Evolutionary conservation across 305 asterid genomes (phyloP), one percentile per base, ranked within the genome.

Genomic region (Withania somnifera): DNA sequence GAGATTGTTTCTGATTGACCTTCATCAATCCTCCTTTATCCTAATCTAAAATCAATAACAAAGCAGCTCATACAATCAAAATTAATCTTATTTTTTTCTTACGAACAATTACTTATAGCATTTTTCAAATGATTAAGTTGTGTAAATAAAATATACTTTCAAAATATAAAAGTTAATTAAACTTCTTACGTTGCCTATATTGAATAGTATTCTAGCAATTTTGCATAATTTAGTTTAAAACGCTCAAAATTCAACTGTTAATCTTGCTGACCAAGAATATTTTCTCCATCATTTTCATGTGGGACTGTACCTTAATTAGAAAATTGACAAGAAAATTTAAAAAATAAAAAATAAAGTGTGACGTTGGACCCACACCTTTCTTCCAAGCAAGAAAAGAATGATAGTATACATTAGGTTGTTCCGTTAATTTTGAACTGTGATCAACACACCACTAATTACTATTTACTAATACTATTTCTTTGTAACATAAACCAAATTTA

Each of bases 331-430:
- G 67, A 26, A 22, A 67, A 73, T 5, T n/a, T n/a, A n/a, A n/a
- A n/a, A n/a, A 50, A 63, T 50, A 3, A 86, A 87, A 87, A 67
- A 38, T 38, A 83, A 26, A 75, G 28, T 50, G 80, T 50, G 63
- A 75, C 80, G 30, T 50, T 40, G 79, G 64, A 86, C 86, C 90
- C 78, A 73, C 75, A 78, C 86, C 89, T 81, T 84, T 81, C 81
- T 81, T 85, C 73, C 45, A 32, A 82, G 78, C 69, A 79, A 81
- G 53, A 82, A 40, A 84, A 56, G 28, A 76, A 61, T 26, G 34
- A 71, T 14, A 22, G n/a, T n/a, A 15, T 17, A 14, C 9, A 32
- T 22, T 36, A 17, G 4, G 26, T 22, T 61, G 45, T 63, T 53
- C 32, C 45, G 77, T 71, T 66, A 24, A 80, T 34, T 42, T 56